Evolutionary conservation across 192 early-diverging fungal species (phyloP), one percentile per base, ranked within the genome.

Genomic region (Linnemannia schmuckeri): DNA sequence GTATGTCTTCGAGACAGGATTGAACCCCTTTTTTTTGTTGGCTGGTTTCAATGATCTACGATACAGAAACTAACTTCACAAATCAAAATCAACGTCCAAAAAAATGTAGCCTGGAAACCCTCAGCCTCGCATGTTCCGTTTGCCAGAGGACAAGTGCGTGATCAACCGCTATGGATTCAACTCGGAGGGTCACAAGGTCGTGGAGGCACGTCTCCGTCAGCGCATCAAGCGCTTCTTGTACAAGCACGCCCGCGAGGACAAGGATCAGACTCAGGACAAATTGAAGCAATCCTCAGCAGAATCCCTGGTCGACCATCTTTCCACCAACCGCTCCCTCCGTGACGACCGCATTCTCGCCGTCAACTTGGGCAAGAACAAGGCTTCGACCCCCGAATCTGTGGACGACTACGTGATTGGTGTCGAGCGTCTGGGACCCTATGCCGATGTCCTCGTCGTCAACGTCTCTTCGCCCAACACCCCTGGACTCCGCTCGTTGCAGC

Each of bases 81-180:
- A 52, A 52, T 52, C 17, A 78, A 33, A 46, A 72, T 46, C 44
- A 8, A 35, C 8, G 30, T n/a, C n/a, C n/a, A n/a, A n/a, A n/a
- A 7, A 61, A 42, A n/a, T 52, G 13, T 77, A 95, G 94, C 92
- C 92, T 9, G 97, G 97, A 35, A 98, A 98, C 91, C 93, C 97
- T 27, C 80, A 91, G 82, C 95, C 96, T 80, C 93, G 97, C 70
- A 91, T 98, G 89, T 98, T 98, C 92, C 93, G 96, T 13, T 88
- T 97, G 8, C 89, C 91, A 7, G 89, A 92, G 40, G 95, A 95
- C 79, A 87, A 88, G 22, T 94, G 96, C 30, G 93, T 96, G 46
- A 96, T 98, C 79, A 98, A 98, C 90, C 94, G 97, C 47, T 97
- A 97, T 86, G 97, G 97, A 12, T 93, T 97, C 90, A 97, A 97